Evolutionary conservation across 331 rosid species (phyloP).

Genomic region (Stylosanthes scabra): DNA sequence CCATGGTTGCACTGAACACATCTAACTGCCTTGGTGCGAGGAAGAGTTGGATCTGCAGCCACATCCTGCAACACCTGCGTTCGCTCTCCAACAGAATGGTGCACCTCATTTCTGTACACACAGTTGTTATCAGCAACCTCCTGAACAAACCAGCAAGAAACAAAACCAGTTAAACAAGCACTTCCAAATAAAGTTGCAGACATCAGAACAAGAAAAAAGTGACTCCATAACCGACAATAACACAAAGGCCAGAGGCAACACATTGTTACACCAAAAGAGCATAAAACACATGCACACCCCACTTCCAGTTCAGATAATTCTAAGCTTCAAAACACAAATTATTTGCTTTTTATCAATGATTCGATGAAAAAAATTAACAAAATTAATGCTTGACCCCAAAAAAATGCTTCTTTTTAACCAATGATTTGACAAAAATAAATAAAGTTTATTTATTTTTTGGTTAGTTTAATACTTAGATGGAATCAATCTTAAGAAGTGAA

Average conservation of each 20-base stretch:
- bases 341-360: not conserved
- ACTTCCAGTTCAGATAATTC: no score
- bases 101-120: slow-evolving; percentile 93
- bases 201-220: slow-evolving; percentile 20
- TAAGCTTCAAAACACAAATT: not conserved
- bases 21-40: slow-evolving; percentile 92
- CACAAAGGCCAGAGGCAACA: slow-evolving; percentile 11
- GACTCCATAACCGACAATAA: not conserved
- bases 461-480: not conserved
- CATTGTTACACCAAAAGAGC: not conserved
- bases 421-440: no score
- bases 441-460: not conserved
- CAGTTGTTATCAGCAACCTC: slow-evolving; percentile 93
- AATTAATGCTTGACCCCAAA: not conserved
- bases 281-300: not conserved
- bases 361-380: not conserved
- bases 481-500: not conserved
- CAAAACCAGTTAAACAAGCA: slow-evolving; percentile 31
- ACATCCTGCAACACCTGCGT: slow-evolving; percentile 95
- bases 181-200: slow-evolving; percentile 7
- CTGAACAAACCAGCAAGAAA: slow-evolving; percentile 47
- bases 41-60: slow-evolving; percentile 99
- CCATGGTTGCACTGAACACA: slow-evolving; percentile 93
- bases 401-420: no score
- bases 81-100: slow-evolving; percentile 93